phyloP scores from a whole-genome alignment of 768 basidiomycete species.

The Kwoniella sp. region DNA sequence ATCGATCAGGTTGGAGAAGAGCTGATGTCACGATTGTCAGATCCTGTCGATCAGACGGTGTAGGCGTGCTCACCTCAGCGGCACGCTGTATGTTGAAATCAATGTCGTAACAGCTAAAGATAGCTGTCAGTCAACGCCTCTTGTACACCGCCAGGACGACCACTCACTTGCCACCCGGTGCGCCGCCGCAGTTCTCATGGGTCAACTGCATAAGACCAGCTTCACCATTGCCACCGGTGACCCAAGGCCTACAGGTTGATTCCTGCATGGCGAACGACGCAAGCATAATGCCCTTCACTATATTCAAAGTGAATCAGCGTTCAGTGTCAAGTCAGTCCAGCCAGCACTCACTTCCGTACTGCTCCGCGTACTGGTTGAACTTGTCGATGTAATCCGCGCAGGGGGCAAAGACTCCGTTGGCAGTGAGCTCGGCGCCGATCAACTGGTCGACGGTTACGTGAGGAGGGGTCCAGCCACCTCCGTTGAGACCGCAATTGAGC shows the following conservation, averaged over 20 bases:
- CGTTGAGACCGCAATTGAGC: constrained; percentile 70
- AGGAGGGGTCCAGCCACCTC: constrained; percentile 69
- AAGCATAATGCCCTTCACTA: constrained; percentile 57
- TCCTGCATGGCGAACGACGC: constrained; percentile 90
- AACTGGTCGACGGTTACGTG: constrained; percentile 56
- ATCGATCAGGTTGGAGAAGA: constrained; percentile 35
- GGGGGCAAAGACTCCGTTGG: constrained; percentile 38
- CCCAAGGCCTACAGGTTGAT: constrained; percentile 63
- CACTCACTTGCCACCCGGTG: constrained; percentile 17
- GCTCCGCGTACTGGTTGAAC: constrained; percentile 38
- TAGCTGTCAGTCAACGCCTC: neutral
- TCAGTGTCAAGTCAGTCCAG: constrained; percentile 57
- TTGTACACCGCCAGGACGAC: neutral
- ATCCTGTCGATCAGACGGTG: too few species aligned
- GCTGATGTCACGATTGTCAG: neutral
- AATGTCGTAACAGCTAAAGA: constrained; percentile 47
- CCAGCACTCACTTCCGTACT: constrained; percentile 35
- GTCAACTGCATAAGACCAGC: constrained; percentile 85
- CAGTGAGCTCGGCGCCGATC: constrained; percentile 31
- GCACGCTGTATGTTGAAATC: constrained; percentile 67
- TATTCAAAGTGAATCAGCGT: too few species aligned
- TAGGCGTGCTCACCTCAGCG: constrained; percentile 44
- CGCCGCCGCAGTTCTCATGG: constrained; percentile 63
- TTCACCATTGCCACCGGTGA: constrained; percentile 71
- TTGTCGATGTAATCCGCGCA: constrained; percentile 44